Percentiles rank a stretch among this genome's conserved stretches.
Conservation (phyloP, 768 basidiomycete species). For the Hemileccinum rubropunctum region DNA sequence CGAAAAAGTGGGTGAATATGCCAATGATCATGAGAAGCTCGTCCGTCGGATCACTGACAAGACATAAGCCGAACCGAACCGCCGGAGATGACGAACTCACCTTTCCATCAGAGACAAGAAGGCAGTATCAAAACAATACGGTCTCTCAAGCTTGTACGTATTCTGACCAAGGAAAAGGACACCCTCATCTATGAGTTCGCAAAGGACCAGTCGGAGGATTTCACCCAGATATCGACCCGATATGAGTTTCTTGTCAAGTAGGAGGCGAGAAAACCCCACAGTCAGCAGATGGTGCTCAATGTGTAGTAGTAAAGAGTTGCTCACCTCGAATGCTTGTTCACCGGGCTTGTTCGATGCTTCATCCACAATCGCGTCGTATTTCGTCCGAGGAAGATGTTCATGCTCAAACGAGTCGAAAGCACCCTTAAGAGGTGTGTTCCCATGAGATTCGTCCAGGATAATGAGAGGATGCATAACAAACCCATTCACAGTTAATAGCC, state of each 20-base stretch:
- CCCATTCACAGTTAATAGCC: conserved; percentile 98
- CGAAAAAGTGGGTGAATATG: conserved; percentile 96
- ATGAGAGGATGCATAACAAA: conserved; percentile 31
- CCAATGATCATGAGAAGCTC: conserved; percentile 96
- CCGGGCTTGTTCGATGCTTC: conserved; percentile 94
- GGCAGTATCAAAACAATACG: conserved; percentile 93
- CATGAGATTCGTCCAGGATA: neutral
- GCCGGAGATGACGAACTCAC: conserved; percentile 35
- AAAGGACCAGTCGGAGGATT: conserved; percentile 91
- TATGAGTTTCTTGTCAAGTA: conserved; percentile 73
- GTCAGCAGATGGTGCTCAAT: neutral
- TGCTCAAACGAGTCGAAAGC: conserved; percentile 97
- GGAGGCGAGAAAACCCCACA: neutral
- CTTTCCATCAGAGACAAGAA: conserved; percentile 97
- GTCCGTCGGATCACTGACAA: conserved; percentile 84
- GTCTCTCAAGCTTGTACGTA: conserved; percentile 95
- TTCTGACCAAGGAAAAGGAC: conserved; percentile 97
- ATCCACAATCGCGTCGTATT: conserved; percentile 91
- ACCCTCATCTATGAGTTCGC: conserved; percentile 95
- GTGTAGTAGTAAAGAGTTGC: conserved; percentile 2
- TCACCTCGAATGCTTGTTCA: conserved; percentile 89
- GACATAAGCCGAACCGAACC: neutral
- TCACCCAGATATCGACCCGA: conserved; percentile 96
- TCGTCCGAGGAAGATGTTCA: conserved; percentile 91
- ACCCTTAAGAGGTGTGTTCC: conserved; percentile 48